Evolutionary conservation across 2,329 filamentous ascomycete species (phyloP), one percentile per base, ranked within the genome.

Genomic region (Claviceps pazoutovae): DNA sequence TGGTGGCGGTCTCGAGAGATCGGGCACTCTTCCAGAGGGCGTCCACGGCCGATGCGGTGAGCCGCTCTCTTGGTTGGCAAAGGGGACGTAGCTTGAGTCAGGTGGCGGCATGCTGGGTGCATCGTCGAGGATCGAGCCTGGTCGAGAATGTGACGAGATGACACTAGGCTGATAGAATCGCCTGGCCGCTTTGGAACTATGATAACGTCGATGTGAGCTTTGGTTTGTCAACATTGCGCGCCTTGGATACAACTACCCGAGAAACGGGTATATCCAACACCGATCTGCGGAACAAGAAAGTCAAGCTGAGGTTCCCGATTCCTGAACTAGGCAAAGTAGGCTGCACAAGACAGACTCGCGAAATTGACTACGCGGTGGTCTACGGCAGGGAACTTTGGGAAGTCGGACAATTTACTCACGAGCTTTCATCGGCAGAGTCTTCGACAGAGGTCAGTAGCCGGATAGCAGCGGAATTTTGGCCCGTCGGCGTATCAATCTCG

Each of bases 1-100:
- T 1, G 86, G 79, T 2, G 88, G 83, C 8, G 86, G 85, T 49
- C 86, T 78, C 30, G 76, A 67, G 67, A 86, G 88, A 55, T 90
- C 86, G 1, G 70, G 71, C 50, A 66, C 63, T 47, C 66, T 62
- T 54, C 71, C 69, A 16, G 74, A 74, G 0, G 79, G 78, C 1
- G 76, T 74, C 77, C 79, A 85, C 2, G 78, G 73, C 52, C 79
- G 71, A 1, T 76, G 75, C 0, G 78, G 79, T 5, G 82, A 68
- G 52, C 59, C 61, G 37, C 53, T 60, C 46, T 71, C 72, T 51
- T 70, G 66, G 41, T 71, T 69, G 38, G 73, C 73, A 57, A 78
- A 84, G 16, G 76, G 73, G 9, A 75, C 63, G 60, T 85, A 88
- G 5, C 80, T 76, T 1, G 77, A 74, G 57, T 86, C 83, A 38